Evolutionary conservation across 306 rosid species (phyloP).

Genomic region (Vachellia pachyceras): DNA sequence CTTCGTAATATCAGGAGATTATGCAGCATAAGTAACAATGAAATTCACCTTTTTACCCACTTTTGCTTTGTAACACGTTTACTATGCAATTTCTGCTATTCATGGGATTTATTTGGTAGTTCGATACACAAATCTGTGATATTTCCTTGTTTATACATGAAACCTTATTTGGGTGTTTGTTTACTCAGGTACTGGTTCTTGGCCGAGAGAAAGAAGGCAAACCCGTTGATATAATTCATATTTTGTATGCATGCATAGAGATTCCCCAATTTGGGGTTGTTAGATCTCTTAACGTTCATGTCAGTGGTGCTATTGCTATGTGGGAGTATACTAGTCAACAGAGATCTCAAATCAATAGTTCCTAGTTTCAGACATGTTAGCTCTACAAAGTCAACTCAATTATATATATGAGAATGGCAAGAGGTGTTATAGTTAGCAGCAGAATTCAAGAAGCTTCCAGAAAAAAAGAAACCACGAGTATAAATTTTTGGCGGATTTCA

Average conservation of each 20-base stretch:
- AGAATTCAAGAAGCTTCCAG: background rate
- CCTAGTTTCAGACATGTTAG: slow-evolving; percentile 10
- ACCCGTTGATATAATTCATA: slow-evolving; percentile 90
- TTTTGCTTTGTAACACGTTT: background rate
- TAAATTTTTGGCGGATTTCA: slow-evolving; percentile 35
- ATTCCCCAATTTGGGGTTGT: slow-evolving; percentile 95
- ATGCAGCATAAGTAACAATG: slow-evolving; percentile 3
- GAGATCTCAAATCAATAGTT: slow-evolving; percentile 57
- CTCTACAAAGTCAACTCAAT: slow-evolving; percentile 13
- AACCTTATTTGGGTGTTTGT: slow-evolving; percentile 21
- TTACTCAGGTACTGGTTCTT: slow-evolving; percentile 81
- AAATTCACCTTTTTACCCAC: slow-evolving; percentile 1
- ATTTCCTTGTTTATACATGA: background rate
- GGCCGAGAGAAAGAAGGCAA: slow-evolving; percentile 97
- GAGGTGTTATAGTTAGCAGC: background rate
- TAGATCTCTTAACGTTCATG: slow-evolving; percentile 96
- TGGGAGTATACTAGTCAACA: slow-evolving; percentile 98
- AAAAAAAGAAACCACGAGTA: background rate
- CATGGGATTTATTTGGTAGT: background rate
- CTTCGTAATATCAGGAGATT: background rate
- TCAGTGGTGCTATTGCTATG: slow-evolving; percentile 94
- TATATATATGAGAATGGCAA: background rate
- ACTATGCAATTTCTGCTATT: slow-evolving; percentile 8
- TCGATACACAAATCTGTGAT: slow-evolving; percentile 7
- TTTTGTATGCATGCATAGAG: slow-evolving; percentile 87